phyloP scores from a whole-genome alignment of 768 basidiomycete genomes.

The Mycena olivaceomarginata region DNA sequence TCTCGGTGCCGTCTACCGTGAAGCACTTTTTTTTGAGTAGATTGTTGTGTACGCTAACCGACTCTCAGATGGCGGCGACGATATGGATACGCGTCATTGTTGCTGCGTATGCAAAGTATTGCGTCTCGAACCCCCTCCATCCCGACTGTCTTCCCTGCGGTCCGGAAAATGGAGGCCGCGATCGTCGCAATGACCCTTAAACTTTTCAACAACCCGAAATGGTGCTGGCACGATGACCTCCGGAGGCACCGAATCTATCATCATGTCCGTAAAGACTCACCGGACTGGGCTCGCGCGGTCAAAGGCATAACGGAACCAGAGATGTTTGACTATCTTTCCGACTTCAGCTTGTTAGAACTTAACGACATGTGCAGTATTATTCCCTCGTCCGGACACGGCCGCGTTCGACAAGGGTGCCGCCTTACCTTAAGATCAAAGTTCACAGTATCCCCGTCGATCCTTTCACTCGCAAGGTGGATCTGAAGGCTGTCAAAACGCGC shows the following conservation, averaged over 20 bases:
- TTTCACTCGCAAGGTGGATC: slow-evolving; percentile 84
- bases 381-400: slow-evolving; percentile 91
- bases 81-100: slow-evolving; percentile 87
- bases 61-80: slow-evolving; percentile 85
- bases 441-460: slow-evolving; percentile 90
- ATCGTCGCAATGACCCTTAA: slow-evolving; percentile 91
- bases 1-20: slow-evolving; percentile 92
- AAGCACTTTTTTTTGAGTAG: neutral
- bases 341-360: slow-evolving; percentile 13
- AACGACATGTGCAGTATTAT: slow-evolving; percentile 74
- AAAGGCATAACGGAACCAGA: slow-evolving; percentile 96
- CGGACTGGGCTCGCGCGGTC: slow-evolving; percentile 92
- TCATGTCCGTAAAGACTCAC: slow-evolving; percentile 97
- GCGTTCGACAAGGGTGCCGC: slow-evolving; percentile 96
- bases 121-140: slow-evolving; percentile 93
- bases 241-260: slow-evolving; percentile 96
- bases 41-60: slow-evolving; percentile 13
- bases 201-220: slow-evolving; percentile 87
- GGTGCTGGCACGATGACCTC: slow-evolving; percentile 96
- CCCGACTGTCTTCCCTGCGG: slow-evolving; percentile 94
- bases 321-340: slow-evolving; percentile 73
- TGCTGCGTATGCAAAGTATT: slow-evolving; percentile 87
- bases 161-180: slow-evolving; percentile 98
- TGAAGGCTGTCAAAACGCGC: slow-evolving; percentile 88
- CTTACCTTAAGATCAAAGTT: slow-evolving; percentile 94